phyloP scores from a whole-genome alignment of 2,329 filamentous ascomycete genomes.

The Pestalotiopsis sp. region DNA sequence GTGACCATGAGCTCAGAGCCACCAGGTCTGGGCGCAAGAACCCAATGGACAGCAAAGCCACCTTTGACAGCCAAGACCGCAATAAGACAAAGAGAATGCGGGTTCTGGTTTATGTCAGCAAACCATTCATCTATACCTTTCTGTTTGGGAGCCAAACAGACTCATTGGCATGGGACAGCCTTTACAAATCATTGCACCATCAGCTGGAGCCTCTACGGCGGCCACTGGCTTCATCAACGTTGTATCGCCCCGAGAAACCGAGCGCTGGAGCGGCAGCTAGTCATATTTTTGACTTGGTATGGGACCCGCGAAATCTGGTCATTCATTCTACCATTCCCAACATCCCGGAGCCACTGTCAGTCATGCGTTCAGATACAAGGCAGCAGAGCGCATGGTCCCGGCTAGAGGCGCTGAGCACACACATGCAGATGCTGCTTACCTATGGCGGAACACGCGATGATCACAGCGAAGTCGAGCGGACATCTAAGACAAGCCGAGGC shows the following conservation, averaged over 20 bases:
- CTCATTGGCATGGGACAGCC: slow-evolving; percentile 54
- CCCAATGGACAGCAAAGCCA: slow-evolving; percentile 20
- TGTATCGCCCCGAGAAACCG: slow-evolving; percentile 57
- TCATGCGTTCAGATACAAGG: slow-evolving; percentile 14
- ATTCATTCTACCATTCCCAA: slow-evolving; percentile 68
- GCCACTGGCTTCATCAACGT: slow-evolving; percentile 57
- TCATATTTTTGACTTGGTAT: slow-evolving; percentile 64
- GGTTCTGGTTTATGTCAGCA: slow-evolving; percentile 73
- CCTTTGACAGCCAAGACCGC: slow-evolving; percentile 50
- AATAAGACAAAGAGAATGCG: slow-evolving; percentile 62
- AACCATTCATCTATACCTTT: slow-evolving; percentile 78
- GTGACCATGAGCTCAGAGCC: slow-evolving; percentile 30
- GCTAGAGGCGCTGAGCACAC: slow-evolving; percentile 65
- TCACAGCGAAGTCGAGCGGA: slow-evolving; percentile 56
- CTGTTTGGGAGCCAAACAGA: slow-evolving; percentile 67
- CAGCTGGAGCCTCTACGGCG: slow-evolving; percentile 63
- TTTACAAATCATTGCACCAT: slow-evolving; percentile 63
- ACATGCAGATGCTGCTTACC: slow-evolving; percentile 64
- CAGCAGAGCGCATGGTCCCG: slow-evolving; percentile 51
- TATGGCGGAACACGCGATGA: slow-evolving; percentile 49
- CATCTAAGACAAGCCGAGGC: slow-evolving; percentile 66
- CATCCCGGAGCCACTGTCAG: slow-evolving; percentile 53
- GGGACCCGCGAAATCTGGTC: slow-evolving; percentile 58
- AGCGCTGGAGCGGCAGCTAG: slow-evolving; percentile 35
- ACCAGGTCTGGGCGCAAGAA: slow-evolving; percentile 20